These are phyloP conservation scores for Endoconidiophora laricicola DNA, from an alignment of 2,329 filamentous ascomycete genomes.

Conservation along the genomic window DNA sequence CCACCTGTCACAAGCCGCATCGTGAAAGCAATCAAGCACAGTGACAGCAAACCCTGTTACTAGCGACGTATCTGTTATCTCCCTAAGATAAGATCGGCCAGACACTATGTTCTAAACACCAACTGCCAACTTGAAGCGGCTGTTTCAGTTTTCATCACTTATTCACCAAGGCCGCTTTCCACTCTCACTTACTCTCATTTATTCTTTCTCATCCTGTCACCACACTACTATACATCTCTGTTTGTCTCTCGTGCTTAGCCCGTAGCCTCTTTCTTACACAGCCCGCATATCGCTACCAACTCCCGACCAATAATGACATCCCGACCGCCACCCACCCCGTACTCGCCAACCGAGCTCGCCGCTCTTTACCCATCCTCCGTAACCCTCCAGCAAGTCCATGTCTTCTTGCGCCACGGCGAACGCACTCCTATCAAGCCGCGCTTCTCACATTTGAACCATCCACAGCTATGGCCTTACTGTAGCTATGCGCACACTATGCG, in stretches of 20 bases:
- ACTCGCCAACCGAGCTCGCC: slow-evolving; percentile 64
- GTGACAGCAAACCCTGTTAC: no score
- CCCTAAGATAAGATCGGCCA: no score
- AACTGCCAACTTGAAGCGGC: no score
- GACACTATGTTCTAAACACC: no score
- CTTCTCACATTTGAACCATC: slow-evolving; percentile 62
- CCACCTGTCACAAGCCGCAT: no score
- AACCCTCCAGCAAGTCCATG: slow-evolving; percentile 76
- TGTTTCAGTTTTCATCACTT: neutral
- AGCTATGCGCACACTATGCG: slow-evolving; percentile 54
- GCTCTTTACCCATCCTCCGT: slow-evolving; percentile 66
- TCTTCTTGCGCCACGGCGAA: slow-evolving; percentile 65
- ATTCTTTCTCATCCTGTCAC: neutral
- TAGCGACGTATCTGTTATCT: no score
- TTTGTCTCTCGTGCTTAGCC: no score
- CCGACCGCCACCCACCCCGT: slow-evolving; percentile 55
- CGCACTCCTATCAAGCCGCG: slow-evolving; percentile 76
- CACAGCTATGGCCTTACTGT: slow-evolving; percentile 78
- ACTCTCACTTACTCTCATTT: neutral
- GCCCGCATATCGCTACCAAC: neutral
- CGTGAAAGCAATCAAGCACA: no score
- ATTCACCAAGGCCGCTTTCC: neutral
- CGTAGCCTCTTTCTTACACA: neutral
- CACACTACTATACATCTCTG: neutral
- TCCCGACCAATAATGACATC: slow-evolving; percentile 48